phyloP scores from a whole-genome alignment of 305 asterid genomes.

The Fraxinus xanthoxyloides region DNA sequence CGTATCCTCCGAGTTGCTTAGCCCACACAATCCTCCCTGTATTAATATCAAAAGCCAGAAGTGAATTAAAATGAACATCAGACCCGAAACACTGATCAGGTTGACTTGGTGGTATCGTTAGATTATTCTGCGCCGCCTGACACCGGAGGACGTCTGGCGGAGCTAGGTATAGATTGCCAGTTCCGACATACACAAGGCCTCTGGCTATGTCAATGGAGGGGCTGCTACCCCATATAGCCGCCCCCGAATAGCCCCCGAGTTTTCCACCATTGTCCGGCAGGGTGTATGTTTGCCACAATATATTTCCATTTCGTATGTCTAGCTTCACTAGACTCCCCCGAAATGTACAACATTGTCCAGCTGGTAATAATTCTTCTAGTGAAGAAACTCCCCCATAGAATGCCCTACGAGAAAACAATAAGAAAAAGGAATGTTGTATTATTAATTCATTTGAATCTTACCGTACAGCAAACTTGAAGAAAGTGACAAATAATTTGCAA shows the following conservation, averaged over 20 bases:
- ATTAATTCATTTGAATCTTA: neutral
- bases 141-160: conserved; percentile 56
- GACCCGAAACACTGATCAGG: conserved; percentile 52
- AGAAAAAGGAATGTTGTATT: neutral
- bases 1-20: conserved; percentile 54
- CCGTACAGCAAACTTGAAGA: neutral
- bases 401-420: conserved; percentile 24
- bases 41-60: conserved; percentile 47
- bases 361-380: neutral
- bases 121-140: conserved; percentile 51
- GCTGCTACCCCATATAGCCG: conserved; percentile 78
- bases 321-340: conserved; percentile 75
- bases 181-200: conserved; percentile 47
- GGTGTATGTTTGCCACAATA: conserved; percentile 74
- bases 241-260: conserved; percentile 60
- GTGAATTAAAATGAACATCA: conserved; percentile 55
- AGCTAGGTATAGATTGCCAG: conserved; percentile 64
- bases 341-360: conserved; percentile 53
- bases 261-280: conserved; percentile 64
- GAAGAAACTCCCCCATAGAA: conserved; percentile 14
- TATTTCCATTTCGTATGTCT: conserved; percentile 43
- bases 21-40: conserved; percentile 60
- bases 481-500: too few relatives aligned
- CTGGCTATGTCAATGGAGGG: conserved; percentile 55
- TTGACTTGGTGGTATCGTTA: conserved; percentile 39